phyloP scores from a whole-genome alignment of 2,329 filamentous ascomycete species.

The Parascedosporium putredinis region DNA sequence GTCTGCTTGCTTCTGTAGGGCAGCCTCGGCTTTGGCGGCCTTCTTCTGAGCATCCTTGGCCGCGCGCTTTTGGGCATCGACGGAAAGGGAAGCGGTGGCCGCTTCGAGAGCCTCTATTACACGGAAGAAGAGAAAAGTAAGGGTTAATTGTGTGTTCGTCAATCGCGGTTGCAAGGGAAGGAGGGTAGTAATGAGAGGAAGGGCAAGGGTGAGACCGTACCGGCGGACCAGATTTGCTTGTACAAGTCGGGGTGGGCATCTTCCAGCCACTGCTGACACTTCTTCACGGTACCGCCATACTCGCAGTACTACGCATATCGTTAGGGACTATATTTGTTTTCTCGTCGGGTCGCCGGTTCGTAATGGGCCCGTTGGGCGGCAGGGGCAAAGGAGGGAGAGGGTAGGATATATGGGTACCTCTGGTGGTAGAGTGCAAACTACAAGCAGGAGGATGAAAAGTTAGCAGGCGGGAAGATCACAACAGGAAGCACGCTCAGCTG shows the following conservation, averaged over 20 bases:
- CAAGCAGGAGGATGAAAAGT: slow-evolving; percentile 2
- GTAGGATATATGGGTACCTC: slow-evolving; percentile 38
- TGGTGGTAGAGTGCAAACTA: slow-evolving; percentile 55
- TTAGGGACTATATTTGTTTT: slow-evolving; percentile 10
- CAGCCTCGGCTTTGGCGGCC: slow-evolving; percentile 82
- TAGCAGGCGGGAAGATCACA: too few relatives aligned
- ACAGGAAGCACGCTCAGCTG: too few relatives aligned
- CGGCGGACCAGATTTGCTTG: slow-evolving; percentile 72
- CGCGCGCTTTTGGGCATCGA: slow-evolving; percentile 88
- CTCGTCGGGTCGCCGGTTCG: too few relatives aligned
- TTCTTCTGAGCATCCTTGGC: slow-evolving; percentile 97
- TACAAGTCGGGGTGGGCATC: slow-evolving; percentile 66
- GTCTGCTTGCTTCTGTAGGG: slow-evolving; percentile 73
- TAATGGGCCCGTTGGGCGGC: slow-evolving; percentile 6
- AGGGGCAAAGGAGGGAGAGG: slow-evolving; percentile 6
- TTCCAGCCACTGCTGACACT: slow-evolving; percentile 93
- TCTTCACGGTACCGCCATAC: slow-evolving; percentile 91
- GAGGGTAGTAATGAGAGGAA: too few relatives aligned
- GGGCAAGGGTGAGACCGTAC: slow-evolving; percentile 33
- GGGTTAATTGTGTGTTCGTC: too few relatives aligned
- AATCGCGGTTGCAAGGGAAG: too few relatives aligned
- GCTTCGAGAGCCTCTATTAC: slow-evolving; percentile 65
- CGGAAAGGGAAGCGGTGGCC: slow-evolving; percentile 72
- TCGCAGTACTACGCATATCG: slow-evolving; percentile 76
- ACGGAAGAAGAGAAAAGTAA: neutral